Conservation (phyloP, 768 basidiomycete species). For the Russula compacta region DNA sequence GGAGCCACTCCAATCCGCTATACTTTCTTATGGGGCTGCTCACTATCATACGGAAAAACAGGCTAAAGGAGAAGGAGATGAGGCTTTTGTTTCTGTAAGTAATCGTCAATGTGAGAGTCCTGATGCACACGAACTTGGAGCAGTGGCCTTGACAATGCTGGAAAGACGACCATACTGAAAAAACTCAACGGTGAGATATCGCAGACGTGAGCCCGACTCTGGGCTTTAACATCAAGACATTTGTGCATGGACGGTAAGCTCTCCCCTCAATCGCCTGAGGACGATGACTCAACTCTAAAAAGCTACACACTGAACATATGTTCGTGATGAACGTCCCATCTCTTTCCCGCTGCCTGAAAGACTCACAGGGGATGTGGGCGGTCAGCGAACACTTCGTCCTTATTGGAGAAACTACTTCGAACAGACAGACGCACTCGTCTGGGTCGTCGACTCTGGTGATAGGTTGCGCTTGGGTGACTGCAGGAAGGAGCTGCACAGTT, state of each 20-base stretch:
- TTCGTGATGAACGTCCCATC: slow-evolving; percentile 28
- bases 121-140: background rate
- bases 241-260: slow-evolving; percentile 76
- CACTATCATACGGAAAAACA: slow-evolving; percentile 94
- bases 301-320: slow-evolving; percentile 79
- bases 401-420: slow-evolving; percentile 99
- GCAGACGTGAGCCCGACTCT: slow-evolving; percentile 83
- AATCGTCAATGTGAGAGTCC: background rate
- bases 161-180: slow-evolving; percentile 97
- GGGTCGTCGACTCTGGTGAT: slow-evolving; percentile 97
- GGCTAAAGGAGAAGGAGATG: slow-evolving; percentile 95
- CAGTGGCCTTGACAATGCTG: slow-evolving; percentile 96
- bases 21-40: slow-evolving; percentile 68
- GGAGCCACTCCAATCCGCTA: too few relatives aligned
- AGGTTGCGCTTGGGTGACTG: slow-evolving; percentile 86
- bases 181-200: slow-evolving; percentile 91
- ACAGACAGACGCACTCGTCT: slow-evolving; percentile 94
- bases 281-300: background rate
- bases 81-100: slow-evolving; percentile 83
- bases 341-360: background rate
- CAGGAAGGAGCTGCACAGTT: slow-evolving; percentile 72
- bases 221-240: slow-evolving; percentile 99
- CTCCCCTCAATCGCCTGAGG: background rate
- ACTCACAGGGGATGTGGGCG: slow-evolving; percentile 89
- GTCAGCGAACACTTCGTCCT: slow-evolving; percentile 89